phyloP scores from a whole-genome alignment of 2,329 filamentous ascomycete species.

The Fusarium sp. region DNA sequence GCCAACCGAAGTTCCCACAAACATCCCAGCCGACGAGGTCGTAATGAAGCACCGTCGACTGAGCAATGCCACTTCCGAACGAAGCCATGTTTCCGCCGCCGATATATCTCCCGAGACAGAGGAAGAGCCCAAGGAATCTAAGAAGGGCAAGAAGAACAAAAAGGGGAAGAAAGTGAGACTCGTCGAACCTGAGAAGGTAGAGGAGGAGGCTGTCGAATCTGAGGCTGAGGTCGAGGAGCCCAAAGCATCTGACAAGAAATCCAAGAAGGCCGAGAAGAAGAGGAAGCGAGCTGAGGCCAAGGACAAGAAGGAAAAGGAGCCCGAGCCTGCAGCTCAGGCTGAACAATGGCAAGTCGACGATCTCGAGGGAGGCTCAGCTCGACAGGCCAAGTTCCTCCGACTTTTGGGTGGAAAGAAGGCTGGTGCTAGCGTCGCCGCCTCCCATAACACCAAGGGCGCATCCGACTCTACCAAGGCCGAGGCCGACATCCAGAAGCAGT shows the following conservation, averaged over 20 bases:
- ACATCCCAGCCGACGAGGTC: slow-evolving; percentile 45
- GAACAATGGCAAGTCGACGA: slow-evolving; percentile 64
- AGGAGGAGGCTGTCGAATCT: slow-evolving; percentile 33
- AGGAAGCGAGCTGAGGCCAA: slow-evolving; percentile 46
- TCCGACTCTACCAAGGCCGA: slow-evolving; percentile 55
- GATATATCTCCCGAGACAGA: slow-evolving; percentile 30
- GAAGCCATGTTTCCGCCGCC: slow-evolving; percentile 31
- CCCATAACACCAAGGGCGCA: slow-evolving; percentile 40
- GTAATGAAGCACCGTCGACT: slow-evolving; percentile 46
- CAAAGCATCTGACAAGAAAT: slow-evolving; percentile 43
- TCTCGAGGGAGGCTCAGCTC: slow-evolving; percentile 60
- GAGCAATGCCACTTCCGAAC: slow-evolving; percentile 44
- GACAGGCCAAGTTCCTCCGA: slow-evolving; percentile 66
- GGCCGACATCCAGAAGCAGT: slow-evolving; percentile 66
- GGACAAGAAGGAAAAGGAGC: slow-evolving; percentile 29
- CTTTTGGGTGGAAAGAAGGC: slow-evolving; percentile 64
- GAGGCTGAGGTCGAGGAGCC: slow-evolving; percentile 20
- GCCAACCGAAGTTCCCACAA: slow-evolving; percentile 32
- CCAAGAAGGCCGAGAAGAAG: slow-evolving; percentile 51
- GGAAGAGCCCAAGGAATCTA: slow-evolving; percentile 34
- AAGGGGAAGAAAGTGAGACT: slow-evolving; percentile 40
- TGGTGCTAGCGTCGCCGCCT: slow-evolving; percentile 43
- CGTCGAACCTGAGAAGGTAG: slow-evolving; percentile 20
- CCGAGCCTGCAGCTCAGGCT: slow-evolving; percentile 26
- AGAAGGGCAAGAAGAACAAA: slow-evolving; percentile 45